Percentiles rank a stretch among this genome's conserved stretches.
These are phyloP conservation scores for Zizania palustris DNA, from an alignment of 202 grass and related monocot genomes.

Conservation along the genomic window DNA sequence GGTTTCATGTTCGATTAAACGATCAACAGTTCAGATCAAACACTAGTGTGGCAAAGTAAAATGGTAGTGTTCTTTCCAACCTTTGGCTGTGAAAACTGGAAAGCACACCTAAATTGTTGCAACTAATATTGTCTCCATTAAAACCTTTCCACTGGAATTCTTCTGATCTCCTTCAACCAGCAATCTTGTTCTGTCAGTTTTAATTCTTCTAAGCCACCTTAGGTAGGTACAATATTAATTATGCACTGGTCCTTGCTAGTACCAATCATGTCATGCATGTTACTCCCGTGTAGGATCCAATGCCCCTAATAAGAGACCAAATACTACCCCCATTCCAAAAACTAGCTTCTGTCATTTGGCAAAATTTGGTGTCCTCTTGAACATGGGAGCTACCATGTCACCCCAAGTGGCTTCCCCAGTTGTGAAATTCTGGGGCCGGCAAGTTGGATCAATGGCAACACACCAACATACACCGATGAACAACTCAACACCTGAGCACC, in stretches of 20 bases:
- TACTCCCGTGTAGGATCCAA: conserved; percentile 47
- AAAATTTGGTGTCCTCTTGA: background rate
- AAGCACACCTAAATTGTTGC: background rate
- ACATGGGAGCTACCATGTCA: conserved; percentile 28
- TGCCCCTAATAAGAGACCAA: conserved; percentile 8
- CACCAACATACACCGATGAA: background rate
- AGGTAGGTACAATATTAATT: background rate
- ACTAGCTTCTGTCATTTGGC: background rate
- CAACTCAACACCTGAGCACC: background rate
- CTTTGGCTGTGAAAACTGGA: background rate
- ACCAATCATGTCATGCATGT: conserved; percentile 31
- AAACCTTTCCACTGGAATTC: background rate
- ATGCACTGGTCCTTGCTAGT: conserved; percentile 41
- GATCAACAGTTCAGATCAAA: background rate
- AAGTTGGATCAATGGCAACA: conserved; percentile 20
- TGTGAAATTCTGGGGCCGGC: conserved; percentile 21
- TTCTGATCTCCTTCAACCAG: background rate
- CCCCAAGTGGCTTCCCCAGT: conserved; percentile 18
- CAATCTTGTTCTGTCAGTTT: background rate
- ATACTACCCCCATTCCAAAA: conserved; percentile 1
- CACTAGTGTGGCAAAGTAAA: background rate
- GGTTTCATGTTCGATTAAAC: background rate
- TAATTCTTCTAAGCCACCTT: background rate
- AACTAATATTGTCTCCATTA: background rate
- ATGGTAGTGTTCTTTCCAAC: background rate